phyloP scores from a whole-genome alignment of 2,329 filamentous ascomycete genomes.

The Diplodia corticola region DNA sequence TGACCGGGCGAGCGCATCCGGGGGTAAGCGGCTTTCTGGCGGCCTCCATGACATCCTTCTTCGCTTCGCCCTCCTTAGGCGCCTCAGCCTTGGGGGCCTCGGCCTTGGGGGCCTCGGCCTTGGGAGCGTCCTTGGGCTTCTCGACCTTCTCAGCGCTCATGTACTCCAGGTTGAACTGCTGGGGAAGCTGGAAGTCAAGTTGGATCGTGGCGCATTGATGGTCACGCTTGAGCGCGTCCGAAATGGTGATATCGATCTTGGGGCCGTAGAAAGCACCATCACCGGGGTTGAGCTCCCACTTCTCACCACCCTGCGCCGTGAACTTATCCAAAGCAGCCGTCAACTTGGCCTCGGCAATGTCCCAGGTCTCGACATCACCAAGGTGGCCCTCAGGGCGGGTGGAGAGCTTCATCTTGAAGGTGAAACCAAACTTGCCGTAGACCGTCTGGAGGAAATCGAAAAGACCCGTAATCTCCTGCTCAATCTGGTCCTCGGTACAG shows the following conservation, averaged over 20 bases:
- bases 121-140: slow-evolving; percentile 37
- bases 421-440: slow-evolving; percentile 81
- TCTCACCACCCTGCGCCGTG: slow-evolving; percentile 58
- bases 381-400: slow-evolving; percentile 88
- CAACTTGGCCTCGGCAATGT: slow-evolving; percentile 80
- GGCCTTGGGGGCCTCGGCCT: slow-evolving; percentile 15
- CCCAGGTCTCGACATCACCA: slow-evolving; percentile 83
- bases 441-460: slow-evolving; percentile 85
- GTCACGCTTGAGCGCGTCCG: slow-evolving; percentile 79
- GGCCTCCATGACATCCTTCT: slow-evolving; percentile 35
- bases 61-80: slow-evolving; percentile 31
- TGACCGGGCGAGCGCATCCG: slow-evolving; percentile 77
- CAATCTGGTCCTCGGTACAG: slow-evolving; percentile 77
- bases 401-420: slow-evolving; percentile 92
- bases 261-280: slow-evolving; percentile 98
- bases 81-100: slow-evolving; percentile 18
- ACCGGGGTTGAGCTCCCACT: slow-evolving; percentile 90
- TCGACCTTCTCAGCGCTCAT: slow-evolving; percentile 72
- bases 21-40: slow-evolving; percentile 56
- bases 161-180: slow-evolving; percentile 86
- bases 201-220: slow-evolving; percentile 94
- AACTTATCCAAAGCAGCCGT: slow-evolving; percentile 69
- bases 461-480: slow-evolving; percentile 72
- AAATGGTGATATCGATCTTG: slow-evolving; percentile 96
- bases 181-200: slow-evolving; percentile 81